A percentile compares a stretch with the other conserved stretches of the same genome.
phyloP scores from a whole-genome alignment of 139 green algal genomes.

The Prasinococcaceae sp. region DNA sequence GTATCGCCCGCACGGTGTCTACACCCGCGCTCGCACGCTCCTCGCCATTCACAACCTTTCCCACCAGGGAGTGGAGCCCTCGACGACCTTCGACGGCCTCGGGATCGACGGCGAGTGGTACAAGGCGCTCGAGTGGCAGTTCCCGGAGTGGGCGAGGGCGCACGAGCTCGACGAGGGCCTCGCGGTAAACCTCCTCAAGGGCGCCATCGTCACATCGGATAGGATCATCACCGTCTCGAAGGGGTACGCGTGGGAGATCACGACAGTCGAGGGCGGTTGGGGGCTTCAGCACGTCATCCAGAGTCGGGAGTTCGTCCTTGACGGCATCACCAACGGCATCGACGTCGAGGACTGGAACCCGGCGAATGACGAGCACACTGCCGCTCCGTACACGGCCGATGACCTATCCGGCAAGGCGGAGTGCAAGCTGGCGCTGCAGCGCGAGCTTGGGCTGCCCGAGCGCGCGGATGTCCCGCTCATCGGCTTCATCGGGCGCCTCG shows the following conservation, averaged over 20 bases:
- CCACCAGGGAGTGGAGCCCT: slow-evolving; percentile 30
- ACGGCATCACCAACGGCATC: slow-evolving; percentile 57
- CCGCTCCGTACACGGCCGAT: slow-evolving; percentile 28
- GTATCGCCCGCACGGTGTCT: slow-evolving; percentile 63
- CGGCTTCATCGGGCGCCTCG: slow-evolving; percentile 35
- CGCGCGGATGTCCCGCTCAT: slow-evolving; percentile 44
- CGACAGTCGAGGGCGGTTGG: slow-evolving; percentile 75
- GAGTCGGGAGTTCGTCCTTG: slow-evolving; percentile 3
- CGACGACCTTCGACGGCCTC: slow-evolving; percentile 30
- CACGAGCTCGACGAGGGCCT: slow-evolving; percentile 43
- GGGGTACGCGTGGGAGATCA: slow-evolving; percentile 36
- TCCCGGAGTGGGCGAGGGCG: slow-evolving; percentile 25
- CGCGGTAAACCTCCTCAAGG: slow-evolving; percentile 68
- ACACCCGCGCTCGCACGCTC: slow-evolving; percentile 44
- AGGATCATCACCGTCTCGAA: slow-evolving; percentile 57
- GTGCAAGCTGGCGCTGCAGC: slow-evolving; percentile 57
- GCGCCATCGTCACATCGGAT: slow-evolving; percentile 56
- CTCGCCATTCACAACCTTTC: slow-evolving; percentile 77
- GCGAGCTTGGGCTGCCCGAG: slow-evolving; percentile 80
- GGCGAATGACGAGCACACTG: slow-evolving; percentile 33
- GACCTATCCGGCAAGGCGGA: slow-evolving; percentile 17
- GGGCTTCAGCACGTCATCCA: slow-evolving; percentile 69
- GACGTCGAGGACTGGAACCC: slow-evolving; percentile 41
- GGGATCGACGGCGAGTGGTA: slow-evolving; percentile 70
- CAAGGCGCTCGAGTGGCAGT: slow-evolving; percentile 54